These are phyloP conservation scores for Colletotrichum lupini DNA, from an alignment of 2,329 filamentous ascomycete genomes.

Conservation along the genomic window DNA sequence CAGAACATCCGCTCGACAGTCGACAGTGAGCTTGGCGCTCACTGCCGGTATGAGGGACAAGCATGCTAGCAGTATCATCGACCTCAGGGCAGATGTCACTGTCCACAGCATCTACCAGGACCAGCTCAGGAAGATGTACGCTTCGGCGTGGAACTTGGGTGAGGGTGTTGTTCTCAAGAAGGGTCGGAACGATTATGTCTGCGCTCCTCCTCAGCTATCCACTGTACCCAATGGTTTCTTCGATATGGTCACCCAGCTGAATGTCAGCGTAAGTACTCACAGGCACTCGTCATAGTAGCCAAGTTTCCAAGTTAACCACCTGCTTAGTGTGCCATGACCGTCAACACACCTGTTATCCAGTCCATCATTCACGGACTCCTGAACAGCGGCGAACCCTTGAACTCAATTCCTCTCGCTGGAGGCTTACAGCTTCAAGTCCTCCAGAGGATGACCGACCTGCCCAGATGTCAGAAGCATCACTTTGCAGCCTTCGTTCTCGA, in stretches of 20 bases:
- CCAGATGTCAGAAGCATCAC: slow-evolving; percentile 71
- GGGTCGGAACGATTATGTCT: slow-evolving; percentile 59
- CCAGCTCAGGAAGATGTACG: slow-evolving; percentile 34
- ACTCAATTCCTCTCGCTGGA: slow-evolving; percentile 68
- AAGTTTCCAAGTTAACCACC: neutral
- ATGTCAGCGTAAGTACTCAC: slow-evolving; percentile 59
- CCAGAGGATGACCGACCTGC: slow-evolving; percentile 65
- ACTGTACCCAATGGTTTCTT: slow-evolving; percentile 60
- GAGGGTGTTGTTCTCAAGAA: slow-evolving; percentile 69
- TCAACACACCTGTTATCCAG: slow-evolving; percentile 73
- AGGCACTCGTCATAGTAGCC: neutral
- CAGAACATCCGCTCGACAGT: slow-evolving; percentile 31
- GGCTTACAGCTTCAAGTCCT: slow-evolving; percentile 72
- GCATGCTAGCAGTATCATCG: slow-evolving; percentile 32
- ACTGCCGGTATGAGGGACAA: slow-evolving; percentile 34
- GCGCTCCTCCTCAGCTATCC: slow-evolving; percentile 41
- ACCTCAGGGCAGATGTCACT: slow-evolving; percentile 34
- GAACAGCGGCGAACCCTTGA: slow-evolving; percentile 48
- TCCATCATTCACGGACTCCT: slow-evolving; percentile 62
- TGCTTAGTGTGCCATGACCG: slow-evolving; percentile 71
- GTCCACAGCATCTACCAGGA: slow-evolving; percentile 36
- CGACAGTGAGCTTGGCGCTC: slow-evolving; percentile 33
- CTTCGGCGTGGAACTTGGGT: slow-evolving; percentile 44
- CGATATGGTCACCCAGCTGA: slow-evolving; percentile 52
- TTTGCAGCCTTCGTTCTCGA: slow-evolving; percentile 74